A percentile compares a stretch with the other conserved stretches of the same genome.
phyloP scores from a whole-genome alignment of 2,329 filamentous ascomycete genomes.

The Tolypocladium ophioglossoides region DNA sequence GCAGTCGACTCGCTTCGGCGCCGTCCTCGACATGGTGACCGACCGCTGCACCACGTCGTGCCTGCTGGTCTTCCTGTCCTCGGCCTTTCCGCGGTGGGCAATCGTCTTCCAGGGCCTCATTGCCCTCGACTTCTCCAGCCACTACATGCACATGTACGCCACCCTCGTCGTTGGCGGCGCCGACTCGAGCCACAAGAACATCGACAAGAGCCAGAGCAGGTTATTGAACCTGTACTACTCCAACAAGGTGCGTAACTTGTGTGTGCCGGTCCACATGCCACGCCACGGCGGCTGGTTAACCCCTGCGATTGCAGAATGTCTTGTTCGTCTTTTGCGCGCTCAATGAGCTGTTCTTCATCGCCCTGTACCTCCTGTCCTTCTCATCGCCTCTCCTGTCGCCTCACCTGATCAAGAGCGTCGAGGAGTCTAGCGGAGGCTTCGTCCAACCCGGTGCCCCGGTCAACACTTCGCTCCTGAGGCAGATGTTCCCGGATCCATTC shows the following conservation, averaged over 20 bases:
- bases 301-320: conserved; percentile 51
- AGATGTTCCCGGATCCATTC: conserved; percentile 81
- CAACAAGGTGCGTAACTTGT: conserved; percentile 63
- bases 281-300: background rate
- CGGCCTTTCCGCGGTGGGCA: conserved; percentile 87
- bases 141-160: conserved; percentile 99
- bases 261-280: background rate
- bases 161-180: conserved; percentile 79
- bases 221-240: conserved; percentile 93
- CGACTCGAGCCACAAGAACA: conserved; percentile 81
- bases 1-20: conserved; percentile 91
- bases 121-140: conserved; percentile 83
- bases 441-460: conserved; percentile 60
- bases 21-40: conserved; percentile 97
- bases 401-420: conserved; percentile 58
- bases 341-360: conserved; percentile 97
- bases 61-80: conserved; percentile 86
- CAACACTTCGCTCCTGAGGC: conserved; percentile 55
- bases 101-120: conserved; percentile 93
- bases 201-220: conserved; percentile 80
- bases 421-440: conserved; percentile 38
- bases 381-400: conserved; percentile 83
- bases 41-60: conserved; percentile 96
- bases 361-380: conserved; percentile 94
- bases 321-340: conserved; percentile 82